These are phyloP conservation scores for Perkinsus marinus DNA, from an alignment of 169 alveolate species.

Conservation along the genomic window DNA sequence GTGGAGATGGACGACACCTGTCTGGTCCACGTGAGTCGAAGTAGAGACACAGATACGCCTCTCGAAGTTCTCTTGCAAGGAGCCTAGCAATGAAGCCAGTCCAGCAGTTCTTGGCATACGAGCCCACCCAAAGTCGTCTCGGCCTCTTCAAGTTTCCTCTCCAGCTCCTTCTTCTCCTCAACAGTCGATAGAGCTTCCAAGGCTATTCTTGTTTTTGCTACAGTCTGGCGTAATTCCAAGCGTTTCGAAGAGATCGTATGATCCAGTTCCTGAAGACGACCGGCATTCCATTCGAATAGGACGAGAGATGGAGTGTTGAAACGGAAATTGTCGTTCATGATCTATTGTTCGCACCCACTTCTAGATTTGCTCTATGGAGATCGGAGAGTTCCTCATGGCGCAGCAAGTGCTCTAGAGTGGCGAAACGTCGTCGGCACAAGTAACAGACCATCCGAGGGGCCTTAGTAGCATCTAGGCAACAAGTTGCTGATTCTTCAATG, in stretches of 20 bases:
- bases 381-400: not conserved
- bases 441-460: not conserved
- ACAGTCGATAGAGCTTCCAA: not conserved
- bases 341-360: not conserved
- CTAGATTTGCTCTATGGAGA: not conserved
- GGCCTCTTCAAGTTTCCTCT: not conserved
- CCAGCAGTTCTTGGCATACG: not conserved
- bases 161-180: not conserved
- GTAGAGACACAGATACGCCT: not conserved
- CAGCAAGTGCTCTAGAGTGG: not conserved
- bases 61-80: not conserved
- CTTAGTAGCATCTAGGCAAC: not conserved
- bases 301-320: no score
- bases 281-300: not conserved
- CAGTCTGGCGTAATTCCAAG: not conserved
- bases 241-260: not conserved
- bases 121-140: not conserved
- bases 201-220: not conserved
- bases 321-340: no score
- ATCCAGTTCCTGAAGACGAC: not conserved
- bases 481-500: no score
- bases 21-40: not conserved
- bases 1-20: not conserved
- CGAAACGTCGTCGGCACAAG: not conserved
- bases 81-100: not conserved